phyloP scores from a whole-genome alignment of 2,329 filamentous ascomycete genomes.

The Blumeria hordei region DNA sequence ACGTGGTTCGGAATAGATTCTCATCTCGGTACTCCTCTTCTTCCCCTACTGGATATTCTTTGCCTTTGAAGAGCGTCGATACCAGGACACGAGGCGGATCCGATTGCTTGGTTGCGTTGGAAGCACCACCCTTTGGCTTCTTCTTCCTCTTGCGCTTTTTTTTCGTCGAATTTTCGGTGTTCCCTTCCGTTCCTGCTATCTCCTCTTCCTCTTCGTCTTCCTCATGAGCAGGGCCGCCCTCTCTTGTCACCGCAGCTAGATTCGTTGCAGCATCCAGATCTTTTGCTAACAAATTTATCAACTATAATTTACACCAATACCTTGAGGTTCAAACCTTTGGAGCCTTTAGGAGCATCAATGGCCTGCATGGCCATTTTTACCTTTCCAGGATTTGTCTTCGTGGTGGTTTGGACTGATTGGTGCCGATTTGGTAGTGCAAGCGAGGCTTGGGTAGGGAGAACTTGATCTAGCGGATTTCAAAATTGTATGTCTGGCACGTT shows the following conservation, averaged over 20 bases:
- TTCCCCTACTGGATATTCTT: conserved; percentile 52
- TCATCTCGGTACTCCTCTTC: conserved; percentile 57
- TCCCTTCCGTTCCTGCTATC: conserved; percentile 16
- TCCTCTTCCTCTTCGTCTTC: conserved; percentile 27
- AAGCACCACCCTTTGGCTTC: conserved; percentile 51
- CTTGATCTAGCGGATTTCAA: too few relatives aligned
- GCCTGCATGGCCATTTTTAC: too few relatives aligned
- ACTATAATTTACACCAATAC: too few relatives aligned
- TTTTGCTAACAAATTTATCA: conserved; percentile 8
- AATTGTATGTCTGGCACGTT: too few relatives aligned
- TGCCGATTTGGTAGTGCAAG: too few relatives aligned
- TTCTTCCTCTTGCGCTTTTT: conserved; percentile 57
- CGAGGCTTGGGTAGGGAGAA: too few relatives aligned
- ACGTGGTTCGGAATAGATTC: conserved; percentile 56
- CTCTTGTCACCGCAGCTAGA: too few relatives aligned
- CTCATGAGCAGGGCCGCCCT: too few relatives aligned
- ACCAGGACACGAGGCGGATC: conserved; percentile 51
- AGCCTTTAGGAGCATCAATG: too few relatives aligned
- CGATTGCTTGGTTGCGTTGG: conserved; percentile 42
- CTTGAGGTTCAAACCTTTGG: neutral
- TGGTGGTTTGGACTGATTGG: too few relatives aligned
- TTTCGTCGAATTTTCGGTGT: conserved; percentile 15
- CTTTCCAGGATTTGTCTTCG: too few relatives aligned
- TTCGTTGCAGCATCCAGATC: conserved; percentile 9
- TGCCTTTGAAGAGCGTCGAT: conserved; percentile 47